Evolutionary conservation across 345 rosid genomes (phyloP), one percentile per base, ranked within the genome.

Genomic region (Trapa incisa): DNA sequence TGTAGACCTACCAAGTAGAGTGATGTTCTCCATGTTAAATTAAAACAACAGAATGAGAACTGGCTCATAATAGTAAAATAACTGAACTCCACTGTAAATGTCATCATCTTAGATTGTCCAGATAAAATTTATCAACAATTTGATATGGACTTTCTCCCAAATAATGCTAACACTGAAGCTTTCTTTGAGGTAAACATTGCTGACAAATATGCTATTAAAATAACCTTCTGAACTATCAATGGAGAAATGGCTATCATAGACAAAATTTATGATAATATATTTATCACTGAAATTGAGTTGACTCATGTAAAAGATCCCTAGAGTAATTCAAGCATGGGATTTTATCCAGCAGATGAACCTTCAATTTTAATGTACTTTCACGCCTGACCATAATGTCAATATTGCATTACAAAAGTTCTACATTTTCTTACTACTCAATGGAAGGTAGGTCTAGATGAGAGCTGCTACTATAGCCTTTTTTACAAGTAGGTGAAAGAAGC

Each of bases 1-100:
- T 82, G 85, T 88, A 88, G 61, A 87, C 97, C 98, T 94, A 85
- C 53, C 62, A 71, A 52, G 65, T 71, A 11, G 63, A 22, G 41
- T 39, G 42, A 53, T 39, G 56, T 66, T 61, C 73, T 43, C 14
- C 32, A 0, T 29, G 35, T 2, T 1, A 58, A n/a, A 58, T 32
- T 58, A 12, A 32, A 33, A 14, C 62, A 22, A 54, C 35, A 65
- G 36, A 5, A 42, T 65, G 53, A 17, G 42, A 43, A 22, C 3
- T 65, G n/a, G 16, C 1, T 58, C 50, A 65, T 3, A 6, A 4
- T 33, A 33, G 17, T 17, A 32, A 52, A 50, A 14, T 39, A 16
- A 41, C 12, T 22, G 2, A 63, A 16, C 47, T 12, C n/a, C 22
- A 9, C 29, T 33, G 41, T 41, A 41, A 41, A 41, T 41, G 43